phyloP scores from a whole-genome alignment of 2,329 filamentous ascomycete genomes.

The Claviceps arundinis region DNA sequence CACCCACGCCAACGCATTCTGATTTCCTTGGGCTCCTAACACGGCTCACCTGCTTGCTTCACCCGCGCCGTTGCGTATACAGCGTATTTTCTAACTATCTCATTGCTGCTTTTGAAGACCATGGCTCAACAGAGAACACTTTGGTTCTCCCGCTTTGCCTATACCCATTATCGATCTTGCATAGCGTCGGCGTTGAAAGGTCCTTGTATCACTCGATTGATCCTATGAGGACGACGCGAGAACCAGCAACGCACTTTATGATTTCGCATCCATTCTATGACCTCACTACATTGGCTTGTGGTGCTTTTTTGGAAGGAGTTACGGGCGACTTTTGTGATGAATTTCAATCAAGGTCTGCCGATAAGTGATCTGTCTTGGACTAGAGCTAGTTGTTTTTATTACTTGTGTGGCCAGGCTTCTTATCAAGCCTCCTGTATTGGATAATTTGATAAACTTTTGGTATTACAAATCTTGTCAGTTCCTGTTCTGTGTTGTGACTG shows the following conservation, averaged over 20 bases:
- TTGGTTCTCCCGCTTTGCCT: neutral
- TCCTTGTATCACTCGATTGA: neutral
- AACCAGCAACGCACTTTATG: neutral
- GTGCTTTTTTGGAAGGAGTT: neutral
- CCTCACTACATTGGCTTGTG: neutral
- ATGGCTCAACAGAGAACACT: neutral
- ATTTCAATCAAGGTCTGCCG: too few relatives aligned
- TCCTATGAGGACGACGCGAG: neutral
- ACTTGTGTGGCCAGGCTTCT: neutral
- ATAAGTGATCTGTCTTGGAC: neutral
- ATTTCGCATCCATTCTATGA: neutral
- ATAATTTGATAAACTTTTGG: neutral
- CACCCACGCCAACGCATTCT: too few relatives aligned
- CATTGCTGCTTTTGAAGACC: neutral
- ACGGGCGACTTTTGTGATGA: neutral
- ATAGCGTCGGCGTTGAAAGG: slow-evolving; percentile 4
- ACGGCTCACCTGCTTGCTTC: neutral
- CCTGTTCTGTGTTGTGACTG: too few relatives aligned
- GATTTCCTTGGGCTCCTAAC: neutral
- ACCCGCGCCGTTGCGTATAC: neutral
- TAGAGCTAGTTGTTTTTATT: neutral
- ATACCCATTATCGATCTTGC: neutral
- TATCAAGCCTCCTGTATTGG: neutral
- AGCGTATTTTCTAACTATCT: too few relatives aligned
- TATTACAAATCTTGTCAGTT: too few relatives aligned